Evolutionary conservation across 1,139 yeast genomes (phyloP), one percentile per base, ranked within the genome.

Genomic region (Scheffersomyces stambukii): DNA sequence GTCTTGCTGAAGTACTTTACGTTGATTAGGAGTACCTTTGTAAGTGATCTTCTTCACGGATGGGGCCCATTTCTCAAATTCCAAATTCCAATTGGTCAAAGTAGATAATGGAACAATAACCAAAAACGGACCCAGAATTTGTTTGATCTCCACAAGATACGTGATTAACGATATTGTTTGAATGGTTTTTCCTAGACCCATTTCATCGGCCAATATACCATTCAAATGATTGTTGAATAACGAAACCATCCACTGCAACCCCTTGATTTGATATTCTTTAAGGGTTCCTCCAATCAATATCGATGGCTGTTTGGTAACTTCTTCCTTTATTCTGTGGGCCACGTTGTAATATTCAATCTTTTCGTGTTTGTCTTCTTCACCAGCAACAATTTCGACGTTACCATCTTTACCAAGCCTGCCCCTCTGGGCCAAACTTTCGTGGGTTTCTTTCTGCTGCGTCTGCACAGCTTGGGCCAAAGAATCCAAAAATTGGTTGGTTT

Each of bases 221-320:
- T 91, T 89, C 49, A 91, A 69, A 54, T 88, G 91, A 58, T 91
- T 91, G 55, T 91, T 91, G 56, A 74, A 89, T 36, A 91, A 68
- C 0, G 97, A 89, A 4, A 89, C 95, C 97, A 91, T 89, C 98
- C 97, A 89, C 55, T 91, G 96, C 36, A 89, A 67, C 53, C 97
- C 97, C 57, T 85, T 86, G 37, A 89, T 25, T 62, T 89, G 97
- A 53, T 91, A 91, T 50, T 91, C 98, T 56, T 91, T 91, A 51
- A 91, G 68, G 1, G 76, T 73, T 40, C 98, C 98, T 31, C 98
- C 98, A 25, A 80, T 72, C 41, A 86, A 54, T 29, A 81, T 72
- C 1, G 67, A 46, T 2, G 93, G 89, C 45, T 82, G 93, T 22
- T 54, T 59, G 4, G 66, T 69, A 14, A 82, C 75, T 27, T 71